Evolutionary conservation across 257 asterid species (phyloP).

Genomic region (Marsdenia floribunda): DNA sequence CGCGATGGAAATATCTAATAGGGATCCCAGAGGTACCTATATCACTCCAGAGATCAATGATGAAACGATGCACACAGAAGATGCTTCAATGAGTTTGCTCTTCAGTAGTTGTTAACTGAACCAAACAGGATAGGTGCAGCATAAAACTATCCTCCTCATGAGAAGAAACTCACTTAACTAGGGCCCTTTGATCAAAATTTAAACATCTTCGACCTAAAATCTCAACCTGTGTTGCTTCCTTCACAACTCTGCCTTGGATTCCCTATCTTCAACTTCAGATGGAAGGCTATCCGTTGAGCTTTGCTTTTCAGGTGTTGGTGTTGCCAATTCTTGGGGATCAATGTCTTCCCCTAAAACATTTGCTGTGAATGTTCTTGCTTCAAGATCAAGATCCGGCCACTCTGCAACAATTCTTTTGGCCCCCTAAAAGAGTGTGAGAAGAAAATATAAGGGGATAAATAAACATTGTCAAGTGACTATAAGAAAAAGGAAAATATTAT

Average conservation of each 20-base stretch:
- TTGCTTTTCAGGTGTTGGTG: conserved; percentile 27
- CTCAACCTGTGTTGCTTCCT: neutral
- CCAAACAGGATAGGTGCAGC: neutral
- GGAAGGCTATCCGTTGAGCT: conserved; percentile 19
- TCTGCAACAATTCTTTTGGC: conserved; percentile 92
- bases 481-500: conserved; percentile 5
- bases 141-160: neutral
- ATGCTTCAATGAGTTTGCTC: neutral
- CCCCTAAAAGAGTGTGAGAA: conserved; percentile 43
- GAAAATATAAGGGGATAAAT: conserved; percentile 7
- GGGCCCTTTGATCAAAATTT: neutral
- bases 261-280: conserved; percentile 53
- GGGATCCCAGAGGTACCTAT: neutral
- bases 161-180: neutral
- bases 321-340: conserved; percentile 43
- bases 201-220: neutral
- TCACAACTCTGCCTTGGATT: conserved; percentile 78
- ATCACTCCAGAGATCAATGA: neutral
- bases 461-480: neutral
- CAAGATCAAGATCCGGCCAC: conserved; percentile 96
- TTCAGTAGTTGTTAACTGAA: neutral
- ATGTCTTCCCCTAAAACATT: conserved; percentile 56
- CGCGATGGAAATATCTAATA: neutral
- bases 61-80: neutral
- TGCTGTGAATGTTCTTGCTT: conserved; percentile 82